These are phyloP conservation scores for Raphanus raphanistrum DNA, from an alignment of 345 rosid genomes.

Conservation along the genomic window DNA sequence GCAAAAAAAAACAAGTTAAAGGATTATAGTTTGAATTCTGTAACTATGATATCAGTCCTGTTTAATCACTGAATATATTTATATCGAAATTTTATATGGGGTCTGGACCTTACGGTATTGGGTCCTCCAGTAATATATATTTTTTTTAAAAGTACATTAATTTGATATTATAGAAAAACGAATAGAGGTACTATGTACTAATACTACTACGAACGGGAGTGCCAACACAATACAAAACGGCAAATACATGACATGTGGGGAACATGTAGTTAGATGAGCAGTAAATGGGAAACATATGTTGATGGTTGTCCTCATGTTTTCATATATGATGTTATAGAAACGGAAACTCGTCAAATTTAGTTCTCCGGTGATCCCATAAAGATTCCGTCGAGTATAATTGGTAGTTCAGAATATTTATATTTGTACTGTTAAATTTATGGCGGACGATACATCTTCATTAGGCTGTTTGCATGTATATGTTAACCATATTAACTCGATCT, in stretches of 20 bases:
- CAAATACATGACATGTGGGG: conserved; percentile 31
- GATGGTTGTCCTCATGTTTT: conserved; percentile 14
- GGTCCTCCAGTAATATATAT: background rate
- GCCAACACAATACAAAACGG: conserved; percentile 16
- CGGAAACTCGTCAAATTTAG: background rate
- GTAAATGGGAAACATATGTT: conserved; percentile 31
- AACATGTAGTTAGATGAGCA: conserved; percentile 27
- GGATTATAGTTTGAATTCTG: no score
- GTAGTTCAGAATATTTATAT: background rate
- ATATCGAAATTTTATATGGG: no score
- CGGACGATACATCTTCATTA: background rate
- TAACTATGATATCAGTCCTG: no score
- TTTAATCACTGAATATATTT: no score
- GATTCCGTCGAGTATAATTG: conserved; percentile 15
- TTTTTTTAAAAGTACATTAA: background rate
- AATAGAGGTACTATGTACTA: background rate
- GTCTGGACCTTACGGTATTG: background rate
- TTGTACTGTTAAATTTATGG: background rate
- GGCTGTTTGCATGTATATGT: background rate
- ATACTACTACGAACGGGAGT: conserved; percentile 14
- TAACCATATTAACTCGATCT: background rate
- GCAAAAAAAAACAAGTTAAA: no score
- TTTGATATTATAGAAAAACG: background rate
- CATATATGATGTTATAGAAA: background rate
- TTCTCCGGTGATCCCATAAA: conserved; percentile 19